Conservation (phyloP, 2,329 filamentous ascomycete genomes). For the Trichoderma citrinoviride region DNA sequence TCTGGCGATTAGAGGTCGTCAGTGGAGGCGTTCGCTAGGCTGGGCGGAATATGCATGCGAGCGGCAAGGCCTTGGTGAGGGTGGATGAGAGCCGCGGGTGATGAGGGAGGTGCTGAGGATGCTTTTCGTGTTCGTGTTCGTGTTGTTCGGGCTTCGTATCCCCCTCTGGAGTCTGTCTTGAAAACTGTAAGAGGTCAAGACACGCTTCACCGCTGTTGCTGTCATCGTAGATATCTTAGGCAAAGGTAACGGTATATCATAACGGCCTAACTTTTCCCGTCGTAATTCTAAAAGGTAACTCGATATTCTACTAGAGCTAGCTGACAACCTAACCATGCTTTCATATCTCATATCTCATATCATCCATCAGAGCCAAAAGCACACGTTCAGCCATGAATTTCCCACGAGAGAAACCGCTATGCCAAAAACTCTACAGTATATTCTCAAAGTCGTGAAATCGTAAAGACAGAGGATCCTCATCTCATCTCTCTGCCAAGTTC, state of each 20-base stretch:
- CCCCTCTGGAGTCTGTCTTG: too few species aligned
- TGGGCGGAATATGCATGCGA: slow-evolving; percentile 36
- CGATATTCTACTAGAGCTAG: background rate
- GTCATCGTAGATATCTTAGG: too few species aligned
- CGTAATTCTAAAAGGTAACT: background rate
- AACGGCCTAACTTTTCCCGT: background rate
- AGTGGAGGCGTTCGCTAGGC: slow-evolving; percentile 37
- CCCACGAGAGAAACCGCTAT: background rate
- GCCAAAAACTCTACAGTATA: background rate
- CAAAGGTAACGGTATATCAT: background rate
- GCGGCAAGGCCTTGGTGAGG: slow-evolving; percentile 41
- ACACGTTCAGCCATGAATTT: background rate
- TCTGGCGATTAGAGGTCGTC: slow-evolving; percentile 38
- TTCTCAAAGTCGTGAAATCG: background rate
- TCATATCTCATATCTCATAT: background rate
- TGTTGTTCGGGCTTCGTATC: background rate
- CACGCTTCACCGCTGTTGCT: background rate
- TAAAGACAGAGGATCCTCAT: background rate
- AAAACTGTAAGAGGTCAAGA: background rate
- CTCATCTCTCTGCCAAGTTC: background rate
- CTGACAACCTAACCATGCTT: background rate
- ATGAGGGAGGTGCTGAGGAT: slow-evolving; percentile 28
- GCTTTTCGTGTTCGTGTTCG: slow-evolving; percentile 16
- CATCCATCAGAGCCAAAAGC: background rate
- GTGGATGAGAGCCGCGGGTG: slow-evolving; percentile 29